These are phyloP conservation scores for Oxyria digyna DNA, from an alignment of 148 eudicot genomes.

Conservation along the genomic window DNA sequence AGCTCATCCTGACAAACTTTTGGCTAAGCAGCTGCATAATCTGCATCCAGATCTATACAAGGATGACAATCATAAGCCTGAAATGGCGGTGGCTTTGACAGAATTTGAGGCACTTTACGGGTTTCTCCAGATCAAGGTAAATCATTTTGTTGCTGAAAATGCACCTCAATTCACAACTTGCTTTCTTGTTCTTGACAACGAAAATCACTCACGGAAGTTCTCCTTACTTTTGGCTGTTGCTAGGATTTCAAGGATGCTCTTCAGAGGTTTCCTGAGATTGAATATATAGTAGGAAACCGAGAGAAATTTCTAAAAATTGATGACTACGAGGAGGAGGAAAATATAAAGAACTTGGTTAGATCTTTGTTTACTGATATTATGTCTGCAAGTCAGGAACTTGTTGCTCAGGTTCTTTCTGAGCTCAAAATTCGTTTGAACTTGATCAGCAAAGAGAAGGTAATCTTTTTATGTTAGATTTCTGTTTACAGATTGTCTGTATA, in stretches of 20 bases:
- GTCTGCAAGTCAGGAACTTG: slow-evolving; percentile 56
- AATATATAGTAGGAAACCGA: slow-evolving; percentile 48
- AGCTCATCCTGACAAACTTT: slow-evolving; percentile 53
- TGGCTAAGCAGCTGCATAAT: slow-evolving; percentile 36
- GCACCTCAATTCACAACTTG: no score
- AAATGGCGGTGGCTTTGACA: slow-evolving; percentile 60
- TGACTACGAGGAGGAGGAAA: slow-evolving; percentile 33
- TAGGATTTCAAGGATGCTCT: slow-evolving; percentile 74
- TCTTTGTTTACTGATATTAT: slow-evolving; percentile 55
- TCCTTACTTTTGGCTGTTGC: neutral
- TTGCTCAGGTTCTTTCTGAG: slow-evolving; percentile 37
- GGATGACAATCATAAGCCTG: slow-evolving; percentile 73
- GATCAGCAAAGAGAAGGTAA: slow-evolving; percentile 38
- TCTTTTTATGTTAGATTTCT: neutral
- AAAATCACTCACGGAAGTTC: neutral
- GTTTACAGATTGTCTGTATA: no score
- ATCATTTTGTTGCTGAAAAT: no score
- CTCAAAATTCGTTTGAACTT: slow-evolving; percentile 43
- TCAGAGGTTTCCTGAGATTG: slow-evolving; percentile 66
- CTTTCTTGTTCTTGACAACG: no score
- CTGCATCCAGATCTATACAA: slow-evolving; percentile 35
- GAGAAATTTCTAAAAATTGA: slow-evolving; percentile 32
- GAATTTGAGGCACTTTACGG: slow-evolving; percentile 65
- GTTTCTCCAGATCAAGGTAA: slow-evolving; percentile 41
- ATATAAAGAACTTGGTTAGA: slow-evolving; percentile 35